Percentiles rank a stretch among this genome's conserved stretches.
These are phyloP conservation scores for Yamadazyma taylorii DNA, from an alignment of 1,139 yeast genomes.

Conservation along the genomic window DNA sequence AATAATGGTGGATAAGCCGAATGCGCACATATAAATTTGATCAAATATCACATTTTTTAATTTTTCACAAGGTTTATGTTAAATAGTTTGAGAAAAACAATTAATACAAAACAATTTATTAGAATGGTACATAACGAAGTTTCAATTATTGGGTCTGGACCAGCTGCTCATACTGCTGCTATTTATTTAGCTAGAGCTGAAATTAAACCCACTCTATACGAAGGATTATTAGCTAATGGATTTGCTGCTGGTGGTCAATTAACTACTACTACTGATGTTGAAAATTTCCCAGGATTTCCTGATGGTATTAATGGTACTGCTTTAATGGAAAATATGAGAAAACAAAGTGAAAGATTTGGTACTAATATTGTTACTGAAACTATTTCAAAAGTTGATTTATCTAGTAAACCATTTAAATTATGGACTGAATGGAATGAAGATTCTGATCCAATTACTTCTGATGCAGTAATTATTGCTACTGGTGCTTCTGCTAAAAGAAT, in stretches of 20 bases:
- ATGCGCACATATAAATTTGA: slow-evolving; percentile 9
- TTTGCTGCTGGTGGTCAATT: slow-evolving; percentile 98
- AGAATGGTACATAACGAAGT: slow-evolving; percentile 86
- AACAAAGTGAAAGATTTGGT: slow-evolving; percentile 83
- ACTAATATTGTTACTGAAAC: slow-evolving; percentile 95
- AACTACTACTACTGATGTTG: slow-evolving; percentile 96
- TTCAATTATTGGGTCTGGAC: slow-evolving; percentile 95
- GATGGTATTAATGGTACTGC: slow-evolving; percentile 85
- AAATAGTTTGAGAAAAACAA: slow-evolving; percentile 2
- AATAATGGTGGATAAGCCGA: slow-evolving; percentile 4
- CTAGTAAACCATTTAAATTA: slow-evolving; percentile 86
- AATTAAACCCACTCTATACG: slow-evolving; percentile 88
- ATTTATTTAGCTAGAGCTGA: slow-evolving; percentile 96
- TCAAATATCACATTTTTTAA: neutral
- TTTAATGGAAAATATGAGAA: slow-evolving; percentile 92
- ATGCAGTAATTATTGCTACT: slow-evolving; percentile 89
- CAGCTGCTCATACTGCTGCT: slow-evolving; percentile 99
- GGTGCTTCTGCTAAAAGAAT: slow-evolving; percentile 98
- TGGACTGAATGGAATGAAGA: slow-evolving; percentile 97
- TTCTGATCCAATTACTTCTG: slow-evolving; percentile 85
- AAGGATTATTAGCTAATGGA: slow-evolving; percentile 97
- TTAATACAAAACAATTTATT: slow-evolving; percentile 2
- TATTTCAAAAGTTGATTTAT: slow-evolving; percentile 83
- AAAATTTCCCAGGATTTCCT: slow-evolving; percentile 98
- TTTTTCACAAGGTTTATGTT: neutral